Evolutionary conservation across 1,139 yeast genomes (phyloP).

Genomic region (Spencermartinsiella ligniputridi): DNA sequence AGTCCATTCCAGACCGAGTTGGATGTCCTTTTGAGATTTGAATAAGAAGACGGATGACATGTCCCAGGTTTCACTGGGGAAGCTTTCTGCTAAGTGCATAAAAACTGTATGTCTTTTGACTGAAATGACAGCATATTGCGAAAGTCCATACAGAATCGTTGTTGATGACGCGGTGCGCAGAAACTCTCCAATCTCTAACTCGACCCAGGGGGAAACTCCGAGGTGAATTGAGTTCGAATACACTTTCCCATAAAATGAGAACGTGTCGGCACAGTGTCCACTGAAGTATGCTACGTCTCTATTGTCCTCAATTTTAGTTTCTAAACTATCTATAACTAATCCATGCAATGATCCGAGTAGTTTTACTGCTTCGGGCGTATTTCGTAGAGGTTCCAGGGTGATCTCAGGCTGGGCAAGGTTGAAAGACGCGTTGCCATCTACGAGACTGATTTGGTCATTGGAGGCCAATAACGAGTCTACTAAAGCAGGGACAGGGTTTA

Average conservation of each 20-base stretch:
- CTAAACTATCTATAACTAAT: not conserved
- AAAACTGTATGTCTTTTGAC: not conserved
- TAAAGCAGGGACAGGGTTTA: not conserved
- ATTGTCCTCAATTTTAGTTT: not conserved
- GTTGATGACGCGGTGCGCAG: not conserved
- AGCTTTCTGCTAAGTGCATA: not conserved
- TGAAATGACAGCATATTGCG: not conserved
- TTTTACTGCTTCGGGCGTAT: not conserved
- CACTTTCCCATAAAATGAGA: too few relatives aligned
- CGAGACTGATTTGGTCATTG: slow-evolving; percentile 1
- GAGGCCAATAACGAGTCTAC: not conserved
- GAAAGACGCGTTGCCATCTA: not conserved
- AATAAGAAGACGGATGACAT: not conserved
- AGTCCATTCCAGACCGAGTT: not conserved
- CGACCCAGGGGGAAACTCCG: not conserved
- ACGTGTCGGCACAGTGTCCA: not conserved
- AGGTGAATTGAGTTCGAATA: too few relatives aligned
- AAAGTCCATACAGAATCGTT: not conserved
- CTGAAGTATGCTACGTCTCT: not conserved
- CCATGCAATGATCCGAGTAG: not conserved
- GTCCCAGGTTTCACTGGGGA: not conserved
- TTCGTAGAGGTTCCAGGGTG: not conserved
- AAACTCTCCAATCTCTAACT: not conserved
- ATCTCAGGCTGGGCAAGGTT: too few relatives aligned
- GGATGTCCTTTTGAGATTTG: not conserved